A percentile compares a stretch with the other conserved stretches of the same genome.
Evolutionary conservation across 495 filamentous ascomycete genomes (phyloP).

Genomic region (Penicillium canariense): DNA sequence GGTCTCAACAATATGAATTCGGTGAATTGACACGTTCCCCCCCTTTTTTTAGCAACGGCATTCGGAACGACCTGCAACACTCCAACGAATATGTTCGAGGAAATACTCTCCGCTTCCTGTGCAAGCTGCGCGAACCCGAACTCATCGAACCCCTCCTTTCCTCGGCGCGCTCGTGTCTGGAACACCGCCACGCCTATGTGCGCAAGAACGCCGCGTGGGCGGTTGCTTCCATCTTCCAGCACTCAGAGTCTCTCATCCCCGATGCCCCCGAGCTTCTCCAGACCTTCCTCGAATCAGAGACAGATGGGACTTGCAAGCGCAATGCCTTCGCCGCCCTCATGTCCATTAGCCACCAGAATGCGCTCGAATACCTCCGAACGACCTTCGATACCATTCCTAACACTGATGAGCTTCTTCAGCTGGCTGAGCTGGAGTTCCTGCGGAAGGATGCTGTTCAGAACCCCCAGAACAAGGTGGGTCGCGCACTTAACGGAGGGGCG

Average conservation of each 20-base stretch:
- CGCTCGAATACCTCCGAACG: conserved; percentile 82
- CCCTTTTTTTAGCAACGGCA: conserved; percentile 72
- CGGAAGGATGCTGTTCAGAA: conserved; percentile 96
- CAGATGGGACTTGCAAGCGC: conserved; percentile 93
- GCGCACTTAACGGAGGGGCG: neutral
- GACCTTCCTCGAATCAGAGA: conserved; percentile 87
- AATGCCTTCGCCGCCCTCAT: conserved; percentile 94
- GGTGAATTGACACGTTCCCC: conserved; percentile 21
- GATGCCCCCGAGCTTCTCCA: conserved; percentile 93
- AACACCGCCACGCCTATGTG: conserved; percentile 95
- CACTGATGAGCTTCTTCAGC: conserved; percentile 87
- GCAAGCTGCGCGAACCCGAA: conserved; percentile 93
- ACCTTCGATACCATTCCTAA: conserved; percentile 94
- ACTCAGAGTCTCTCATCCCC: conserved; percentile 88
- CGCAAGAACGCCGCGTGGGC: conserved; percentile 98
- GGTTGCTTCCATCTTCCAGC: conserved; percentile 86
- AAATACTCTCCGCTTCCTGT: conserved; percentile 93
- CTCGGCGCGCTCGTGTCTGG: conserved; percentile 84
- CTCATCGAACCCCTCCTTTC: conserved; percentile 94
- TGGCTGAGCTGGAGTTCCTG: conserved; percentile 95
- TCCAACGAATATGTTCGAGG: conserved; percentile 98
- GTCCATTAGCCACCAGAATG: conserved; percentile 89
- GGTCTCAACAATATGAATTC: neutral
- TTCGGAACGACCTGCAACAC: conserved; percentile 94
- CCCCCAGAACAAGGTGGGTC: conserved; percentile 81